phyloP scores from a whole-genome alignment of 768 basidiomycete genomes.

The Sarcodon aspratus region DNA sequence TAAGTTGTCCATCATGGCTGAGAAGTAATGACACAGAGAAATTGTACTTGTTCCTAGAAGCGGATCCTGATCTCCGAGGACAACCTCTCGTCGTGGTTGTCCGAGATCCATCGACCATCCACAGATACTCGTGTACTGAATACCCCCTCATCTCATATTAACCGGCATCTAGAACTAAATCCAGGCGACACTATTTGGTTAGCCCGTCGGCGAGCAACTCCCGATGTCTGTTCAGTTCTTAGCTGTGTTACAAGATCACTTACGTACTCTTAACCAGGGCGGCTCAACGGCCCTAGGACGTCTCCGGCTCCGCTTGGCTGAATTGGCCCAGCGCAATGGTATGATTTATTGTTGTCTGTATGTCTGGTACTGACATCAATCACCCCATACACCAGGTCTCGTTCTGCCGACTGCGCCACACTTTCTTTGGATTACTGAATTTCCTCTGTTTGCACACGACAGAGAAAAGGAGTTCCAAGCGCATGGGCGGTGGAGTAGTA shows the following conservation, averaged over 20 bases:
- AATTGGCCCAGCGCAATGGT: conserved; percentile 59
- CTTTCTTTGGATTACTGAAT: conserved; percentile 94
- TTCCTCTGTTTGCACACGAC: conserved; percentile 87
- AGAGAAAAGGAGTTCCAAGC: conserved; percentile 81
- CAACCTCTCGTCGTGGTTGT: conserved; percentile 1
- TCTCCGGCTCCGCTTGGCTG: conserved; percentile 52
- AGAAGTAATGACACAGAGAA: background rate
- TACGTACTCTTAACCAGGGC: conserved; percentile 37
- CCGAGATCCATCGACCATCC: background rate
- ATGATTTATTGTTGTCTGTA: conserved; percentile 8
- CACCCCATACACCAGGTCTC: conserved; percentile 32
- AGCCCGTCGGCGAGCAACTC: background rate
- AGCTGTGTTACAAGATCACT: background rate
- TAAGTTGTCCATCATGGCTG: background rate
- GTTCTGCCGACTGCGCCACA: conserved; percentile 48
- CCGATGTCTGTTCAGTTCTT: background rate
- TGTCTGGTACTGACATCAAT: background rate
- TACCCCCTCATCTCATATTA: background rate
- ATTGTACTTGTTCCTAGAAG: background rate
- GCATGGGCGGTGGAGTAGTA: conserved; percentile 81
- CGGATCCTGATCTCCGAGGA: background rate
- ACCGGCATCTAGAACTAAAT: background rate
- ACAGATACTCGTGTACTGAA: background rate
- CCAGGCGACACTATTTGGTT: background rate
- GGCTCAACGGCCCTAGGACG: conserved; percentile 78